Base-by-base conservation (phyloP, 2,329 filamentous ascomycete species). In the Lachnellula occidentalis region DNA sequence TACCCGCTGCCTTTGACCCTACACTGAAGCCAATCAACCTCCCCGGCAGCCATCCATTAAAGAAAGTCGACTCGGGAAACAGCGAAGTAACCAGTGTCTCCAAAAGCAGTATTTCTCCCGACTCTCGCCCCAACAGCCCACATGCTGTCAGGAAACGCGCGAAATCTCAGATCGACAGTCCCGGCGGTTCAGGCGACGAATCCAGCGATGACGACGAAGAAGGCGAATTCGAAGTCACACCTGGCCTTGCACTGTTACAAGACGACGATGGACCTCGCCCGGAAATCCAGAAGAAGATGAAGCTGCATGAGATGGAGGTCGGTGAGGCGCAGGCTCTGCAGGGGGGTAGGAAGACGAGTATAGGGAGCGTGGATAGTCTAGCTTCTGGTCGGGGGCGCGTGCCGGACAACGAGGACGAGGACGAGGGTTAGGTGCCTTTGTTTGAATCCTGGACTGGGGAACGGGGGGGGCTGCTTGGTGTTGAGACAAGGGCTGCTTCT, bases 1-100 rank as follows among this genome's bases (percentile, higher is more conserved):
- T 86, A 2, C 82, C 83, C 0, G 82, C 82, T 3, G 71, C 76
- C 22, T 86, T 84, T 58, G 83, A 86, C 58, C 82, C 83, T 1
- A 85, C 81, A 1, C 77, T 86, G 60, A 85, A 83, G 61, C 78
- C 80, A 0, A 71, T 80, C 47, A 73, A 76, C 48, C 67, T 67
- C 14, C 61, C 64, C 24, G 56, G 55, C 21, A 58, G 55, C 17
- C 45, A 54, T 7, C 47, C 52, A 39, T 47, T 65, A 2, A 54
- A 56, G 31, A 64, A 66, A 39, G 54, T 64, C 7, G 61, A 64
- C n/a, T 67, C 65, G 3, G 57, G 45, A 4, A 63, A 59, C 14
- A 66, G 61, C 34, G 64, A 65, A 53, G 54, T 53, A 5, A 64
- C 66, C 7, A 57, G 31, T 34, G 45, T 48, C 24, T 57, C 56